A percentile compares a stretch with the other conserved stretches of the same genome.
phyloP scores from a whole-genome alignment of 176 grass and related monocot genomes.

The Melocanna baccifera region DNA sequence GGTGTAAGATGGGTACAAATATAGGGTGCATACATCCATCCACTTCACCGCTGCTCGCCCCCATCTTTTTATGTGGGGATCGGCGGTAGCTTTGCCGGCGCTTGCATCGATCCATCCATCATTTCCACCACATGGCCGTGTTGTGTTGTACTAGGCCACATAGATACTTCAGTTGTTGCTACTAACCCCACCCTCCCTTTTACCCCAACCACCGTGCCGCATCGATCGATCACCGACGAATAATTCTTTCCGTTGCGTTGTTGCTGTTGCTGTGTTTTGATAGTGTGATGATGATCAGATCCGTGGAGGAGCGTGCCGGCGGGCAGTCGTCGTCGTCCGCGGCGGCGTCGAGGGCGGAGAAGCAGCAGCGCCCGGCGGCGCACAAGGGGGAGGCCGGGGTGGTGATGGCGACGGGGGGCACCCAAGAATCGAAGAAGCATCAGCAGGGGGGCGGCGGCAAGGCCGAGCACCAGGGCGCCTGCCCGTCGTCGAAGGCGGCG shows the following conservation, averaged over 20 bases:
- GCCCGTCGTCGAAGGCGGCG: slow-evolving; percentile 7
- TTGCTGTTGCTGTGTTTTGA: background rate
- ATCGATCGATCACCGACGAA: background rate
- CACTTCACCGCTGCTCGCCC: background rate
- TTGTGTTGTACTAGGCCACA: background rate
- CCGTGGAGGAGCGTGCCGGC: slow-evolving; percentile 45
- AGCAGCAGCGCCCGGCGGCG: background rate
- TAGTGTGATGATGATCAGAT: slow-evolving; percentile 53
- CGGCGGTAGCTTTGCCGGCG: slow-evolving; percentile 15
- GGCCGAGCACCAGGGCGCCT: background rate
- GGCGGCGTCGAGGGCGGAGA: background rate
- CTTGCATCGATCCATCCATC: background rate
- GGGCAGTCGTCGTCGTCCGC: background rate
- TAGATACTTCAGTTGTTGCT: background rate
- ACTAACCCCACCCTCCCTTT: background rate
- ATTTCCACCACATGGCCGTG: background rate
- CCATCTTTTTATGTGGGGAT: slow-evolving; percentile 6
- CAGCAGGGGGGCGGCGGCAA: background rate
- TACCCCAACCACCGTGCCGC: slow-evolving; percentile 28
- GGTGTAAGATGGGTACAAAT: slow-evolving; percentile 20
- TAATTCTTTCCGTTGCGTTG: background rate
- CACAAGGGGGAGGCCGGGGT: slow-evolving; percentile 10
- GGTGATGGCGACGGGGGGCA: slow-evolving; percentile 1
- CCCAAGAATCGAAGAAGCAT: background rate
- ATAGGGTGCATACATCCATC: background rate